Percentiles rank a stretch among this genome's conserved stretches.
Conservation (phyloP, 805 yeast genomes). For the Candida palmyrensis region DNA sequence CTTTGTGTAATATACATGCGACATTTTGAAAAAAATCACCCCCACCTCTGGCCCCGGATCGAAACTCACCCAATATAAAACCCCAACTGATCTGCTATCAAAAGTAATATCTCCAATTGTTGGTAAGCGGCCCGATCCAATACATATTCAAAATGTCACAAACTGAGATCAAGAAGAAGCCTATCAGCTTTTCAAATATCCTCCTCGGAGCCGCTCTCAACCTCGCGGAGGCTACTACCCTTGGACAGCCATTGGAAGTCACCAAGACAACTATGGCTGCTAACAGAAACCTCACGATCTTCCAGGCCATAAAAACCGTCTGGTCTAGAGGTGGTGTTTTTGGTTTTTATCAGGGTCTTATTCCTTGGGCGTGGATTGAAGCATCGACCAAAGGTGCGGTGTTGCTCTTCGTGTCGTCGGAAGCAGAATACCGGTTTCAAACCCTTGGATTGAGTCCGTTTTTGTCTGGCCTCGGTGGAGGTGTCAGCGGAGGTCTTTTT, state of each 20-base stretch:
- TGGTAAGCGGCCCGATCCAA: too few species aligned
- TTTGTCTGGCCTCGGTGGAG: conserved; percentile 89
- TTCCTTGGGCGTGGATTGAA: conserved; percentile 99
- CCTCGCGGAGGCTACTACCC: conserved; percentile 85
- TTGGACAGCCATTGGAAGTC: conserved; percentile 97
- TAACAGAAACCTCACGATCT: conserved; percentile 65
- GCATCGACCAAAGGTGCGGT: conserved; percentile 99
- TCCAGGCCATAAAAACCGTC: conserved; percentile 66
- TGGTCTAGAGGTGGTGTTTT: conserved; percentile 91
- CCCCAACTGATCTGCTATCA: not conserved
- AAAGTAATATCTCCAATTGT: too few species aligned
- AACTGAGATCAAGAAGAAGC: conserved; percentile 63
- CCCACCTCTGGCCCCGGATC: too few species aligned
- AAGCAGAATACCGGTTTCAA: conserved; percentile 77
- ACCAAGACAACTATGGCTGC: conserved; percentile 98
- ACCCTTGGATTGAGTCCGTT: conserved; percentile 60
- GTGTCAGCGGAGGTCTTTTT: conserved; percentile 92
- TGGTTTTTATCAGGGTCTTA: conserved; percentile 95
- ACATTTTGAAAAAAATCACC: too few species aligned
- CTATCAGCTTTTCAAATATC: conserved; percentile 83
- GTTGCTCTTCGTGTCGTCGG: conserved; percentile 84
- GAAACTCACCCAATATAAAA: not conserved
- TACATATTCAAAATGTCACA: too few species aligned
- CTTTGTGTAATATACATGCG: too few species aligned
- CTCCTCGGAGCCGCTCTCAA: conserved; percentile 91